phyloP scores from a whole-genome alignment of 2,329 filamentous ascomycete species.

The Pezicula radicicola region DNA sequence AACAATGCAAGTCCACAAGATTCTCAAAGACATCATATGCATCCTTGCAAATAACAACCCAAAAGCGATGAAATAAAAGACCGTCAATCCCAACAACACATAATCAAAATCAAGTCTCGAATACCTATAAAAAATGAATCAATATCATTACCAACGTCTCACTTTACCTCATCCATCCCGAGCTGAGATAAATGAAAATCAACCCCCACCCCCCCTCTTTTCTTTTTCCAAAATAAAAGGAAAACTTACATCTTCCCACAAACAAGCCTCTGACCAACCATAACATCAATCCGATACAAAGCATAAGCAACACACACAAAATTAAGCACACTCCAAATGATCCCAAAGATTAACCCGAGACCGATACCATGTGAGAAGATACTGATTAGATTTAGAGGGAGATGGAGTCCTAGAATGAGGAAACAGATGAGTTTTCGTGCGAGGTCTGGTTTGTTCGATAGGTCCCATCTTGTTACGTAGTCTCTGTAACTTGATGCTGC shows the following conservation, averaged over 20 bases:
- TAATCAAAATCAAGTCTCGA: background rate
- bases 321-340: background rate
- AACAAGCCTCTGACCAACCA: background rate
- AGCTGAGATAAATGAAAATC: too few species aligned
- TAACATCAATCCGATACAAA: background rate
- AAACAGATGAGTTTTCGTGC: background rate
- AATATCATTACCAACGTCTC: too few species aligned
- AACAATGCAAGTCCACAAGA: background rate
- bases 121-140: background rate
- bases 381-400: background rate
- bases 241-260: background rate
- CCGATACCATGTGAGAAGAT: background rate
- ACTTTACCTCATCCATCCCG: too few species aligned
- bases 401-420: background rate
- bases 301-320: background rate
- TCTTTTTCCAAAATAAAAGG: background rate
- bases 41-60: background rate
- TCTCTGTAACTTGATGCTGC: background rate
- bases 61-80: background rate
- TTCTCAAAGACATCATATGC: background rate
- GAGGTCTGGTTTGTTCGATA: background rate
- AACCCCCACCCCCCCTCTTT: too few species aligned
- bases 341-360: background rate
- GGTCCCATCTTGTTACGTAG: background rate
- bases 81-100: background rate